These are phyloP conservation scores for Fagopyrum tataricum DNA, from an alignment of 148 eudicot species.

Conservation along the genomic window DNA sequence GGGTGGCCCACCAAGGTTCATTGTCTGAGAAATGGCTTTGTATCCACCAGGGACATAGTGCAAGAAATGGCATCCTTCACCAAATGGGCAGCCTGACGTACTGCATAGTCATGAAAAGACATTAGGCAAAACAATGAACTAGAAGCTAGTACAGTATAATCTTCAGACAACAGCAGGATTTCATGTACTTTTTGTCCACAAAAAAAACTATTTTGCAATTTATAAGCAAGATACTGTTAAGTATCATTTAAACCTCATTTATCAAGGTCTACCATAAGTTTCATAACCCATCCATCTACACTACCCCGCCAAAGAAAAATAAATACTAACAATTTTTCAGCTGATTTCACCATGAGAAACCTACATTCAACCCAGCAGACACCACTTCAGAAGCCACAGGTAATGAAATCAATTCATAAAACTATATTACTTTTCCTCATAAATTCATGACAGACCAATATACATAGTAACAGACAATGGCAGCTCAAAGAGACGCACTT, in stretches of 20 bases:
- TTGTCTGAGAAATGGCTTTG: constrained; percentile 73
- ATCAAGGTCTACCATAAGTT: neutral
- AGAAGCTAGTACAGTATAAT: neutral
- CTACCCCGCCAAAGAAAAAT: neutral
- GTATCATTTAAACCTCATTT: neutral
- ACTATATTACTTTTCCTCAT: neutral
- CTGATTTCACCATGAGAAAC: neutral
- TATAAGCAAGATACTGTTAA: neutral
- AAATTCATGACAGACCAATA: neutral
- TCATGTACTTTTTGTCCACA: neutral
- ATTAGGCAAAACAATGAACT: neutral
- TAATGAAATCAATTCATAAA: neutral
- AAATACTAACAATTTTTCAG: neutral
- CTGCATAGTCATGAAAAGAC: constrained; percentile 35
- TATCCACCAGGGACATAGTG: constrained; percentile 88
- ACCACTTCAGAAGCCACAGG: neutral
- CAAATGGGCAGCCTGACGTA: constrained; percentile 84
- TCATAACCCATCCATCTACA: neutral
- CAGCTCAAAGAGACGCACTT: neutral
- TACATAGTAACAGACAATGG: neutral
- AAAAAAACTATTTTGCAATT: neutral
- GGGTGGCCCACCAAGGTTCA: constrained; percentile 28
- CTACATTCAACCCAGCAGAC: neutral
- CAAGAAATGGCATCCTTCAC: constrained; percentile 82
- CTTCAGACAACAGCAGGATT: neutral